Evolutionary conservation across 192 early-diverging fungal species (phyloP).

Genomic region (Linnemannia elongata): DNA sequence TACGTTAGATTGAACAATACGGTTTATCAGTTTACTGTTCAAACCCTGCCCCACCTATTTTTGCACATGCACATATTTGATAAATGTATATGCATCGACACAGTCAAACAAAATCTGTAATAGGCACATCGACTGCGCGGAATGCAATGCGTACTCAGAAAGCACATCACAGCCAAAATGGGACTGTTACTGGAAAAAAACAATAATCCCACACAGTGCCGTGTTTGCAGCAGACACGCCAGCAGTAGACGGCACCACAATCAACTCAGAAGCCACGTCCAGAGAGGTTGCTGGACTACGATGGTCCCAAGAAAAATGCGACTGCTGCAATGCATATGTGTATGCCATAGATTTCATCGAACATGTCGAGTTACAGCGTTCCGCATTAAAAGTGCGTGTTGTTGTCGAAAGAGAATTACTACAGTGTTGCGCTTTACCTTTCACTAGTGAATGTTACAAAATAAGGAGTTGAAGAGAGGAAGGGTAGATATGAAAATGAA

Average conservation of each 20-base stretch:
- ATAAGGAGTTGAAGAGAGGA: slow-evolving; percentile 44
- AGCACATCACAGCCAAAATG: slow-evolving; percentile 34
- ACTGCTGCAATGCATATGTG: slow-evolving; percentile 39
- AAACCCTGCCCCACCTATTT: slow-evolving; percentile 35
- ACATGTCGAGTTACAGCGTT: slow-evolving; percentile 33
- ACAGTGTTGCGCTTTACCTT: slow-evolving; percentile 41
- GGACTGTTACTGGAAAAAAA: slow-evolving; percentile 29
- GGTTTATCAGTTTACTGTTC: slow-evolving; percentile 40
- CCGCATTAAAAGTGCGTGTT: slow-evolving; percentile 32
- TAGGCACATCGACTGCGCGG: slow-evolving; percentile 32
- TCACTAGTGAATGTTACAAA: slow-evolving; percentile 36
- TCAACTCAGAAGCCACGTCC: slow-evolving; percentile 38
- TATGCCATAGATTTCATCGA: slow-evolving; percentile 35
- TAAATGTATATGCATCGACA: slow-evolving; percentile 27
- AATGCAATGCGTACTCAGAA: slow-evolving; percentile 26
- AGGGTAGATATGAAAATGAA: slow-evolving; percentile 33
- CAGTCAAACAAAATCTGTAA: slow-evolving; percentile 38
- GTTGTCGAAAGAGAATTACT: slow-evolving; percentile 40
- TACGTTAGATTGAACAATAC: slow-evolving; percentile 39
- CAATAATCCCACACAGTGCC: slow-evolving; percentile 26
- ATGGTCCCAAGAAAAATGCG: slow-evolving; percentile 43
- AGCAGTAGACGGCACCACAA: slow-evolving; percentile 45
- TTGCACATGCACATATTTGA: slow-evolving; percentile 32
- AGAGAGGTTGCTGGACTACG: slow-evolving; percentile 31
- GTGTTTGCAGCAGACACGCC: slow-evolving; percentile 33